Base-by-base conservation (phyloP, 208 protist species). In the Lotmaria passim region DNA sequence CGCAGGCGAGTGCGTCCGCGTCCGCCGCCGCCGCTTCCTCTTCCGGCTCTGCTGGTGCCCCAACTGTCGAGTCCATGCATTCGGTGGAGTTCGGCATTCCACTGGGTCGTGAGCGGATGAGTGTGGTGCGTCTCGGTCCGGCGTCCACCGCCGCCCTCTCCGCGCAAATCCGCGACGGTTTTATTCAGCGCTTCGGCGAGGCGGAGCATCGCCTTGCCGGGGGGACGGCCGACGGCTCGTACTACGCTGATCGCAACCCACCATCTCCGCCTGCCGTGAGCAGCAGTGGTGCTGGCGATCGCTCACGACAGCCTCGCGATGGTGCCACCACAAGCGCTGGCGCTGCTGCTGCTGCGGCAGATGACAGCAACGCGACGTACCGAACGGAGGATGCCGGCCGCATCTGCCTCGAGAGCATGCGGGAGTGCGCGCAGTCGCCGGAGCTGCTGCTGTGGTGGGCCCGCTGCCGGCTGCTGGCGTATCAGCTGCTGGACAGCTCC, bases 401-500 rank as follows among this genome's bases (percentile, higher is more conserved):
- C 15, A 71, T 76, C 31, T 79, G 76, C 39, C 73, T 91, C 23
- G 69, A 79, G 62, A 88, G 74, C 52, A 93, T 96, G 84, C 75
- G 62, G 60, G 74, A 48, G 74, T 76, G 48, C 50, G 48, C 59
- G 4, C 51, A 72, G 63, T 64, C 51, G 33, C 70, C 69, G 26
- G 68, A 69, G 65, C 23, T 69, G 55, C 58, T 86, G 43, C 66
- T 96, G 59, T 96, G 91, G 88, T 96, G 91, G 91, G 84, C 82
- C 19, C 83, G 91, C 53, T 91, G 82, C 75, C 86, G 91, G 1
- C 64, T 96, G 39, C 72, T 96, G 12, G 79, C 76, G 52, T 69
- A 87, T 48, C 63, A 78, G 58, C 59, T 86, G 38, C 72, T 93
- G 3, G 51, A 75, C 19, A 50, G 15, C 34, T 12, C 55, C 7